Evolutionary conservation across 2,329 filamentous ascomycete genomes (phyloP), one percentile per base, ranked within the genome.

Genomic region (Aurifilum marmelostoma): DNA sequence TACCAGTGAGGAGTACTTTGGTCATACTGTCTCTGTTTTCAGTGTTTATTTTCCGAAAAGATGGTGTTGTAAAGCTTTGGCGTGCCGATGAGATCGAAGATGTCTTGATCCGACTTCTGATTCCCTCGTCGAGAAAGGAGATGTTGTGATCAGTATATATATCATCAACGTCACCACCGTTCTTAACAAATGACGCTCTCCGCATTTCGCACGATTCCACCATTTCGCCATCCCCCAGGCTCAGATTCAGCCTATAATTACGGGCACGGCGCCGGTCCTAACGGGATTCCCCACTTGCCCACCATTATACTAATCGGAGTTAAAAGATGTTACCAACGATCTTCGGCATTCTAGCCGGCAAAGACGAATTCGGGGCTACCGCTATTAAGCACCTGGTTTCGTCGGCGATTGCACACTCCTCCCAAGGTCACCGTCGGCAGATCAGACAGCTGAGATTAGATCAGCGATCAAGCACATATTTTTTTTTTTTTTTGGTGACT

Each of bases 1-100:
- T 72, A 83, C 82, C 82, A 66, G 82, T 84, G 66, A 84, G 76
- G 24, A 84, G 77, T 73, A 84, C 79, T 73, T 83, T 84, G 67
- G 81, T 79, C 82, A 84, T 84, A 62, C 73, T 50, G 24, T 58
- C 7, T 65, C 27, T 27, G 56, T 47, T 54, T 11, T 12, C 8
- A 29, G 34, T 37, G n/a, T n/a, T n/a, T n/a, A n/a, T n/a, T n/a
- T n/a, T n/a, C n/a, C n/a, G n/a, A n/a, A n/a, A n/a, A n/a, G n/a
- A n/a, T n/a, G n/a, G n/a, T n/a, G n/a, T n/a, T n/a, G n/a, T n/a
- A n/a, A n/a, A n/a, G n/a, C n/a, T n/a, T n/a, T n/a, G n/a, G n/a
- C n/a, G n/a, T n/a, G n/a, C n/a, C n/a, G n/a, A n/a, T n/a, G n/a
- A n/a, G n/a, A n/a, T n/a, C n/a, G n/a, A 8, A 34, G 41, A 47